Evolutionary conservation across 805 yeast genomes (phyloP), one percentile per base, ranked within the genome.

Genomic region (Suhomyces xylopsoci): DNA sequence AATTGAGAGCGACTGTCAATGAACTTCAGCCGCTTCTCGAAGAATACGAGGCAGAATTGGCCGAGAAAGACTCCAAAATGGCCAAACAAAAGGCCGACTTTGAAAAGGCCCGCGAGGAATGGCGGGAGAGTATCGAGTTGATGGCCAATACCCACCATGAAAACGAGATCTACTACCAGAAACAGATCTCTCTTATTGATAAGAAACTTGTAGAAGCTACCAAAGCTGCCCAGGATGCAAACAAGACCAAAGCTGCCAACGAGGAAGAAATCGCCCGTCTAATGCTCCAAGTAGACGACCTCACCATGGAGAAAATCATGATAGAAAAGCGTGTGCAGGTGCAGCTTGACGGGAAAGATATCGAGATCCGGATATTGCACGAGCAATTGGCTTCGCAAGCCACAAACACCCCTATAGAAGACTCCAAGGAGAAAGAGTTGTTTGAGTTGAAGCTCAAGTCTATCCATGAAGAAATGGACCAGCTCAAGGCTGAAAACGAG

Each of bases 141-240:
- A 73, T 85, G 63, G 81, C 82, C 44, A 64, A 69, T 30, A 82
- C 83, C 42, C 82, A 83, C 36, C 78, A 75, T 48, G 87, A 83
- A 53, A 81, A 79, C 53, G 86, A 81, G 54, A 62, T 63, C 19
- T 66, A 80, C 32, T 83, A 78, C 58, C 70, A 75, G 48, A 65
- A 68, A n/a, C 80, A 81, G 55, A 66, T 83, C 47, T 65, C 64
- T 36, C 78, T 76, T 32, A 56, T 74, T 36, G 63, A 51, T 26
- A 41, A 46, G 47, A 61, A 44, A 20, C 17, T 49, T 15, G 25
- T 36, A 15, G 34, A 41, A 9, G 24, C 42, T 15, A 22, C 38
- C 20, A 38, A 28, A 12, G 34, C 19, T n/a, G n/a, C 38, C 30
- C 22, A 41, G 32, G 47, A 42, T 3, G 24, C 32, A 4, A 41